These are phyloP conservation scores for Leishmania amazonensis DNA, from an alignment of 208 protist species.

Conservation along the genomic window DNA sequence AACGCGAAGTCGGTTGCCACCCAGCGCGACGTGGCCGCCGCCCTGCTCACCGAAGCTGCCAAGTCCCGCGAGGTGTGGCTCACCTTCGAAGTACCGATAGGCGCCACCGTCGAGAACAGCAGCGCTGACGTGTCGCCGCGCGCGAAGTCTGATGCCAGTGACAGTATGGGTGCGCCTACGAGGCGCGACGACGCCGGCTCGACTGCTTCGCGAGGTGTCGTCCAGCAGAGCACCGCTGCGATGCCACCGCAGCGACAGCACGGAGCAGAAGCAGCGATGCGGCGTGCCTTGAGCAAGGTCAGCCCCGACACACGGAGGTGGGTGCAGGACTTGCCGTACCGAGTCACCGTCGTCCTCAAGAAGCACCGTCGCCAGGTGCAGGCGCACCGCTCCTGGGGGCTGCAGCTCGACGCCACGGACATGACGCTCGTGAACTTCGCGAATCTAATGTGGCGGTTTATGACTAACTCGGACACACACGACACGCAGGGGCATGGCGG, in stretches of 20 bases:
- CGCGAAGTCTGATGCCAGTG: background rate
- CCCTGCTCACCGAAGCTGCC: conserved; percentile 15
- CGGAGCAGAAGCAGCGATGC: conserved; percentile 11
- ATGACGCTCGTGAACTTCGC: conserved; percentile 55
- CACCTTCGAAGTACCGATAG: conserved; percentile 23
- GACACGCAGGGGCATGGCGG: background rate
- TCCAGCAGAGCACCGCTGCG: conserved; percentile 22
- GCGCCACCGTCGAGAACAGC: background rate
- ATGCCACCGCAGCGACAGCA: background rate
- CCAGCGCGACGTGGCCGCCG: conserved; percentile 33
- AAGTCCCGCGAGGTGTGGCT: conserved; percentile 34
- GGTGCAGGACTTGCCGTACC: conserved; percentile 35
- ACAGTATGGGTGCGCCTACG: background rate
- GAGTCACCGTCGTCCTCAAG: conserved; percentile 33
- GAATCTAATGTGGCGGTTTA: conserved; percentile 31
- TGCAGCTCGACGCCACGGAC: conserved; percentile 37
- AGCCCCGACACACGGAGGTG: conserved; percentile 26
- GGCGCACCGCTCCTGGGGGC: conserved; percentile 37
- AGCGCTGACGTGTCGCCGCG: background rate
- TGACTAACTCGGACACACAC: conserved; percentile 9
- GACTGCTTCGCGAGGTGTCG: conserved; percentile 1
- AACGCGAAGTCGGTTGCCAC: conserved; percentile 20
- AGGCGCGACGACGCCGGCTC: background rate
- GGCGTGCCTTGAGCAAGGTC: conserved; percentile 13
- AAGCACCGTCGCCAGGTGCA: conserved; percentile 18